Evolutionary conservation across 208 protist species (phyloP).

Genomic region (Trypanosomatidae sp.): DNA sequence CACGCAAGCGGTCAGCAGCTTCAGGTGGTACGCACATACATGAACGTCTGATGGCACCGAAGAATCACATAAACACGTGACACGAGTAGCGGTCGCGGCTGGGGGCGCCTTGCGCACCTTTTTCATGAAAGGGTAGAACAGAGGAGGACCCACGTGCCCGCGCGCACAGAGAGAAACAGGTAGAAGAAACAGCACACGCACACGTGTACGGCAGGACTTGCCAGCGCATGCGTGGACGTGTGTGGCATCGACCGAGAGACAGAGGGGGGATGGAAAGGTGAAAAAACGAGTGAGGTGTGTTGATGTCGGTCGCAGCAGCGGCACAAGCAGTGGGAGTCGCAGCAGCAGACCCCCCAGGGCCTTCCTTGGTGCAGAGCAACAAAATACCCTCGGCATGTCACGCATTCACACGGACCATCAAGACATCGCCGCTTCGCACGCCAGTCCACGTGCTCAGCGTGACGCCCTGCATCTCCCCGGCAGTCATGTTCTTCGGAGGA

Average conservation of each 20-base stretch:
- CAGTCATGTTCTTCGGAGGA: conserved; percentile 50
- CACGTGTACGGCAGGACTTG: background rate
- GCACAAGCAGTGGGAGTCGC: background rate
- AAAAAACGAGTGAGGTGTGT: background rate
- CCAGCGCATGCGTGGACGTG: background rate
- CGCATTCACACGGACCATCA: conserved; percentile 57
- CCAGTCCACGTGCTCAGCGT: conserved; percentile 39
- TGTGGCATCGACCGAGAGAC: background rate
- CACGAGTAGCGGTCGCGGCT: background rate
- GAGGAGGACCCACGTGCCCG: background rate
- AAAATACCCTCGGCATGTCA: background rate
- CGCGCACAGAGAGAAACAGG: background rate
- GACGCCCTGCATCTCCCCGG: conserved; percentile 18
- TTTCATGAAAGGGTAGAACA: background rate
- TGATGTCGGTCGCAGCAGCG: background rate
- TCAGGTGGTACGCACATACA: background rate
- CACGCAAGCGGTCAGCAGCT: background rate
- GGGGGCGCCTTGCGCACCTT: background rate
- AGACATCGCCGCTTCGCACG: conserved; percentile 59
- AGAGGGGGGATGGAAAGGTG: background rate
- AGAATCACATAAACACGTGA: background rate
- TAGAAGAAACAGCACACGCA: background rate
- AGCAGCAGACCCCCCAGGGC: conserved; percentile 1
- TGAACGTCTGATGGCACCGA: background rate
- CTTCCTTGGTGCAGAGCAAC: background rate